Evolutionary conservation across 192 early-diverging fungal species (phyloP), one percentile per base, ranked within the genome.

Genomic region (Coemansia sp.): DNA sequence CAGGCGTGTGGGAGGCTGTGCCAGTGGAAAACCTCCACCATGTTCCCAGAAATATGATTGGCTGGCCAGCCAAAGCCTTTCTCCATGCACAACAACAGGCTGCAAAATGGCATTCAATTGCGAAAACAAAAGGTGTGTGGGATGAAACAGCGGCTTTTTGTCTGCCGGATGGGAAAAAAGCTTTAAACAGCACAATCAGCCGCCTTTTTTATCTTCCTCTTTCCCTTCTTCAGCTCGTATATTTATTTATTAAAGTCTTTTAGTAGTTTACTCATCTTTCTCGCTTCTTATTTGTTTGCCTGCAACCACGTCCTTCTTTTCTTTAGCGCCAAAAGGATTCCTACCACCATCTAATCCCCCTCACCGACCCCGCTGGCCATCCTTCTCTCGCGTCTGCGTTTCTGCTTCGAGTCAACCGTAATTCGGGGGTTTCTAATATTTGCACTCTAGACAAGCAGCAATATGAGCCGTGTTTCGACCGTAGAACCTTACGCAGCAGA

Each of bases 21-120:
- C 76, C 77, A 71, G 40, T 73, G 5, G 37, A 42, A 79, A 79
- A 74, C 71, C 42, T 79, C 77, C 77, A 79, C 77, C 68, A 40
- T 66, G 65, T 66, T 45, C 21, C 36, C 41, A 11, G 5, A 15
- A 15, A 32, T 59, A 41, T 47, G 45, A 62, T 57, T 68, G 67
- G 67, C 67, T 62, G 51, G 51, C 12, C 19, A 9, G 21, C 19
- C 51, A 54, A 54, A 54, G 48, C 19, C 51, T 22, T 22, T 2
- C 6, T 8, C 26, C 51, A 8, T 54, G 26, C 26, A 26, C 26
- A 26, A 26, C 26, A 26, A 3, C 26, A 26, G 26, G 26, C 26
- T 26, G 26, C 1, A 26, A 26, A 26, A 26, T 3, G 1, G 26
- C 26, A 26, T 1, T 26, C 1, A 26, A 26, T 26, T 2, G 26